These are phyloP conservation scores for Apiotrichum domesticum DNA, from an alignment of 1,284 basidiomycete species.

Conservation along the genomic window DNA sequence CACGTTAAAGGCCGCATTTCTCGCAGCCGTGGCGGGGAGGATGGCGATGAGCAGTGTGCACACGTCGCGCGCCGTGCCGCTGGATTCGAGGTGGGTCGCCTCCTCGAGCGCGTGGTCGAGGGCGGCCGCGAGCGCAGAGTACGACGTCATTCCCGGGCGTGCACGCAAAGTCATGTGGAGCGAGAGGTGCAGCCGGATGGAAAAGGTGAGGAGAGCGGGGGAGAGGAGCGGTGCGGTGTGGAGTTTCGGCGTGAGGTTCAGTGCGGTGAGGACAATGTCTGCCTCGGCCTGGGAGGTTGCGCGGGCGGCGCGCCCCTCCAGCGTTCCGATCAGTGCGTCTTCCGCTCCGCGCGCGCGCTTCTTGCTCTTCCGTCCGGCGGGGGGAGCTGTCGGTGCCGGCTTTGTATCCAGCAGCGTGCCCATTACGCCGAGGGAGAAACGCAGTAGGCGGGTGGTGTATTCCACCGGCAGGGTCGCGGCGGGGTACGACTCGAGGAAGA, in stretches of 20 bases:
- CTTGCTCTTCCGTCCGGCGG: conserved; percentile 55
- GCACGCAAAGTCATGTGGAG: conserved; percentile 24
- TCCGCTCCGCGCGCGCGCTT: conserved; percentile 69
- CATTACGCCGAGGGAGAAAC: conserved; percentile 28
- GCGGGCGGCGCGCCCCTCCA: conserved; percentile 50
- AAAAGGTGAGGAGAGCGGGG: conserved; percentile 58
- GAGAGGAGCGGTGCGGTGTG: conserved; percentile 62
- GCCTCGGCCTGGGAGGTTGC: conserved; percentile 54
- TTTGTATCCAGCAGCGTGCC: conserved; percentile 26
- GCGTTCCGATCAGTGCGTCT: conserved; percentile 63
- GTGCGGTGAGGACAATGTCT: conserved; percentile 53
- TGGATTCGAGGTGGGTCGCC: conserved; percentile 10
- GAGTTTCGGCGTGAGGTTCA: conserved; percentile 50
- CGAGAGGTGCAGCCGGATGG: conserved; percentile 49
- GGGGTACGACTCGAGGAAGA: conserved; percentile 31
- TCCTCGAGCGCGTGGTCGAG: conserved; percentile 11
- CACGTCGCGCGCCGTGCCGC: conserved; percentile 12
- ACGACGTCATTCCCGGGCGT: conserved; percentile 2
- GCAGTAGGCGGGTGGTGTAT: conserved; percentile 36
- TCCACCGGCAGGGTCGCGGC: conserved; percentile 30
- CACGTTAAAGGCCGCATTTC: conserved; percentile 8
- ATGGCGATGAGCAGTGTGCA: conserved; percentile 11
- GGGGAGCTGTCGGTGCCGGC: conserved; percentile 1
- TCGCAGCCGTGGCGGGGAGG: not conserved
- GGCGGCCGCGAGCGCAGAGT: not conserved